Evolutionary conservation across 2,329 filamentous ascomycete species (phyloP).

Genomic region (Chrysoporthe austroafricana): DNA sequence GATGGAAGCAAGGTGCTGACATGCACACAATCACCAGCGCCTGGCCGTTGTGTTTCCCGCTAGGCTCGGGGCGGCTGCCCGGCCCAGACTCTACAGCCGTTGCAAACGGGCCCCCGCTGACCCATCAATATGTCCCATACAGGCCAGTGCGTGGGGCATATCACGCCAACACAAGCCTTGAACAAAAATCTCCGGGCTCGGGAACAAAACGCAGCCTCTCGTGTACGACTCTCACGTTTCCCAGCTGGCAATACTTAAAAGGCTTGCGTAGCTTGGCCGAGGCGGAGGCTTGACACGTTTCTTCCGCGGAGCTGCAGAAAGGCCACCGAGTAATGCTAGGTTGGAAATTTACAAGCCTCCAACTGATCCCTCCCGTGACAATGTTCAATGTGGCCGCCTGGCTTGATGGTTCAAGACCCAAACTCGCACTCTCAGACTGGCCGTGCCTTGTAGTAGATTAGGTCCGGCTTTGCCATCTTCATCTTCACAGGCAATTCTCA

Average conservation of each 20-base stretch:
- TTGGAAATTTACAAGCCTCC: background rate
- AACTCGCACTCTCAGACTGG: constrained; percentile 5
- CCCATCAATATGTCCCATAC: constrained; percentile 10
- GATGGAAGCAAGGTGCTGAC: constrained; percentile 16
- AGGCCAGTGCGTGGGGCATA: background rate
- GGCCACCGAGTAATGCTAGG: background rate
- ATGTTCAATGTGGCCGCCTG: background rate
- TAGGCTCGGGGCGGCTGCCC: constrained; percentile 21
- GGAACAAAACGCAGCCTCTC: background rate
- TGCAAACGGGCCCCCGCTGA: constrained; percentile 16
- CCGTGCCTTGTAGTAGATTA: background rate
- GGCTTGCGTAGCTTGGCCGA: background rate
- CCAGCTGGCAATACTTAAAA: constrained; percentile 7
- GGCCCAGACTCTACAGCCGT: constrained; percentile 14
- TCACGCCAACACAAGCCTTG: constrained; percentile 1
- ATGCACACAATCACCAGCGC: constrained; percentile 4
- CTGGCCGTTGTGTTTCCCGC: constrained; percentile 14
- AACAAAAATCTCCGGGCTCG: background rate
- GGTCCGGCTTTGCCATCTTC: background rate
- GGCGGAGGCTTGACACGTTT: background rate
- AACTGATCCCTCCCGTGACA: background rate
- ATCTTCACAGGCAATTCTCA: constrained; percentile 7
- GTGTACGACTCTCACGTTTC: background rate
- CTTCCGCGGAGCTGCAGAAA: background rate
- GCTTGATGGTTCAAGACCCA: background rate